Conservation (phyloP, 2,329 filamentous ascomycete species). For the Trichoderma polysporum region DNA sequence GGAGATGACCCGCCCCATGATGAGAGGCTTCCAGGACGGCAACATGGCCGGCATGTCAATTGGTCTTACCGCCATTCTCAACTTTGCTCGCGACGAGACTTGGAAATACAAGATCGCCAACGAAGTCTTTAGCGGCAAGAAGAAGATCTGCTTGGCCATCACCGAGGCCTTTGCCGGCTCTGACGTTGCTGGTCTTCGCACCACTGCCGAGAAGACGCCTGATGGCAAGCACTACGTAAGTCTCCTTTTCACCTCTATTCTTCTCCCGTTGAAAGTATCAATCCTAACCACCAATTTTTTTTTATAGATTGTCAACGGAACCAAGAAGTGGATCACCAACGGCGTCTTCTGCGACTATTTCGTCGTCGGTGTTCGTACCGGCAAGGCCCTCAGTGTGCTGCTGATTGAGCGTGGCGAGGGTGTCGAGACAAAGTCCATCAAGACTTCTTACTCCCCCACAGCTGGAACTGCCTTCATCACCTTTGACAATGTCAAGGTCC, state of each 20-base stretch:
- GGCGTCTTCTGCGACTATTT: slow-evolving; percentile 82
- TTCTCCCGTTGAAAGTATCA: neutral
- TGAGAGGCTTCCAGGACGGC: slow-evolving; percentile 80
- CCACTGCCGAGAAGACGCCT: slow-evolving; percentile 72
- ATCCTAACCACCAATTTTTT: slow-evolving; percentile 10
- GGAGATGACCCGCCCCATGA: slow-evolving; percentile 69
- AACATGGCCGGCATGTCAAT: slow-evolving; percentile 88
- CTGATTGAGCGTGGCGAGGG: slow-evolving; percentile 72
- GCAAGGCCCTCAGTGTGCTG: slow-evolving; percentile 75
- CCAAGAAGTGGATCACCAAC: slow-evolving; percentile 86
- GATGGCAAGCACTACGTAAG: slow-evolving; percentile 71
- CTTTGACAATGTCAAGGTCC: slow-evolving; percentile 84
- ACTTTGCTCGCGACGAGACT: slow-evolving; percentile 69
- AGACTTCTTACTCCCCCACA: slow-evolving; percentile 76
- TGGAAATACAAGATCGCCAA: slow-evolving; percentile 66
- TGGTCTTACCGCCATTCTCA: slow-evolving; percentile 73
- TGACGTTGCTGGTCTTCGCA: slow-evolving; percentile 77
- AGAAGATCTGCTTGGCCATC: slow-evolving; percentile 86
- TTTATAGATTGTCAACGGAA: slow-evolving; percentile 63
- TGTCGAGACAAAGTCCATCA: slow-evolving; percentile 74
- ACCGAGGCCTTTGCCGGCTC: slow-evolving; percentile 82
- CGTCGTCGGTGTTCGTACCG: slow-evolving; percentile 74
- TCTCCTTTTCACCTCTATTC: slow-evolving; percentile 27
- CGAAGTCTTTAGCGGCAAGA: slow-evolving; percentile 75
- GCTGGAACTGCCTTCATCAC: slow-evolving; percentile 79